phyloP scores from a whole-genome alignment of 169 alveolate species.

The Eimeria mitis region DNA sequence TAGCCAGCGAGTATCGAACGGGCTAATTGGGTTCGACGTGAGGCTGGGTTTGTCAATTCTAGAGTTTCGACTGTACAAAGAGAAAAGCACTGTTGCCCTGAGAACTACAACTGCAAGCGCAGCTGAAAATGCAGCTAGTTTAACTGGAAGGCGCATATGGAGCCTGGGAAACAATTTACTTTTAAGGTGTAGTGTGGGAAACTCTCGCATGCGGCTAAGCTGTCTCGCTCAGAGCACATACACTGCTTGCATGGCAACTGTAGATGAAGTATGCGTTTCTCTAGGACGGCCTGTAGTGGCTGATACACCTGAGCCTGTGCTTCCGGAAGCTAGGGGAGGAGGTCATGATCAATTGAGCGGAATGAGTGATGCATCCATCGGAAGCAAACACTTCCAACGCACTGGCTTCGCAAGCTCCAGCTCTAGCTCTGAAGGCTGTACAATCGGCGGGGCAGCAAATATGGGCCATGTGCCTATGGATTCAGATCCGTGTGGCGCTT shows the following conservation, averaged over 20 bases:
- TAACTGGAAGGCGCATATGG: neutral
- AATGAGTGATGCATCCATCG: neutral
- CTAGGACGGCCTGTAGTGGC: conserved; percentile 1
- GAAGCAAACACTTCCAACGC: neutral
- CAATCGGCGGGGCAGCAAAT: neutral
- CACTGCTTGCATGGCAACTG: conserved; percentile 17
- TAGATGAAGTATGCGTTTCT: conserved; percentile 14
- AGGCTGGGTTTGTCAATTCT: conserved; percentile 12
- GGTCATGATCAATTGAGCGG: neutral
- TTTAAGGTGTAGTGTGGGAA: conserved; percentile 2
- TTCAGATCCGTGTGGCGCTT: neutral
- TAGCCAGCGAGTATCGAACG: neutral
- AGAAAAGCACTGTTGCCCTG: neutral
- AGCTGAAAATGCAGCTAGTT: neutral
- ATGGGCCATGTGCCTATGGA: neutral
- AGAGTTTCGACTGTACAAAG: conserved; percentile 42
- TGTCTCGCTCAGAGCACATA: conserved; percentile 12
- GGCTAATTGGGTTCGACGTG: conserved; percentile 49
- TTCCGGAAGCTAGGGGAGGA: neutral
- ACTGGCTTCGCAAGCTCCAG: neutral
- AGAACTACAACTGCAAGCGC: neutral
- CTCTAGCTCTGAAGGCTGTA: neutral
- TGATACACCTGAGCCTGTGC: neutral
- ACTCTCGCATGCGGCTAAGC: conserved; percentile 25
- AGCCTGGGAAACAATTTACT: conserved; percentile 6